phyloP scores from a whole-genome alignment of 176 grass and related monocot genomes.

The Dendrocalamus sinicus region DNA sequence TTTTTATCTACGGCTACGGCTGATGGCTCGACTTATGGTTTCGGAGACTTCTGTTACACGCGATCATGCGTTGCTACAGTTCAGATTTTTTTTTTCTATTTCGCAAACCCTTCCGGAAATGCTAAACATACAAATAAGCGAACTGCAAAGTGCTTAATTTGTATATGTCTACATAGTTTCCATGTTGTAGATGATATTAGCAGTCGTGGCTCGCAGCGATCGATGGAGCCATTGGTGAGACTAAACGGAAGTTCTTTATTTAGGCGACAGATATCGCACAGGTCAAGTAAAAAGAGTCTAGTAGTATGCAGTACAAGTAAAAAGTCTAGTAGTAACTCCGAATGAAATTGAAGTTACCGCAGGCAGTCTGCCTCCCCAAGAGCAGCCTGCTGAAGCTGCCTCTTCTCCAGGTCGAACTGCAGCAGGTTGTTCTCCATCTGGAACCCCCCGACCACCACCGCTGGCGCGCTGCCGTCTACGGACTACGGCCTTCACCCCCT shows the following conservation, averaged over 20 bases:
- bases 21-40: too few species aligned
- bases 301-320: neutral
- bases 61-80: too few species aligned
- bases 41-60: too few species aligned
- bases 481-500: slow-evolving; percentile 18
- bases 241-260: neutral
- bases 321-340: neutral
- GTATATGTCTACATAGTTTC: too few species aligned
- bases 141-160: too few species aligned
- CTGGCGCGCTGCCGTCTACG: slow-evolving; percentile 42
- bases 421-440: slow-evolving; percentile 63
- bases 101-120: too few species aligned
- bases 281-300: too few species aligned
- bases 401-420: slow-evolving; percentile 57
- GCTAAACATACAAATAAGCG: too few species aligned
- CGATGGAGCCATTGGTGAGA: neutral
- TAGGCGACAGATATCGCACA: too few species aligned
- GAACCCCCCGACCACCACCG: slow-evolving; percentile 46
- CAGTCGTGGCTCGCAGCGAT: slow-evolving; percentile 25
- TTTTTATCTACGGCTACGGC: too few species aligned
- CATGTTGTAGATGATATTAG: slow-evolving; percentile 4
- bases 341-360: slow-evolving; percentile 48
- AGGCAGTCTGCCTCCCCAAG: neutral
- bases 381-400: slow-evolving; percentile 33
- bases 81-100: too few species aligned